Evolutionary conservation across 495 filamentous ascomycete species (phyloP), one percentile per base, ranked within the genome.

Genomic region (Lophiotrema nucula): DNA sequence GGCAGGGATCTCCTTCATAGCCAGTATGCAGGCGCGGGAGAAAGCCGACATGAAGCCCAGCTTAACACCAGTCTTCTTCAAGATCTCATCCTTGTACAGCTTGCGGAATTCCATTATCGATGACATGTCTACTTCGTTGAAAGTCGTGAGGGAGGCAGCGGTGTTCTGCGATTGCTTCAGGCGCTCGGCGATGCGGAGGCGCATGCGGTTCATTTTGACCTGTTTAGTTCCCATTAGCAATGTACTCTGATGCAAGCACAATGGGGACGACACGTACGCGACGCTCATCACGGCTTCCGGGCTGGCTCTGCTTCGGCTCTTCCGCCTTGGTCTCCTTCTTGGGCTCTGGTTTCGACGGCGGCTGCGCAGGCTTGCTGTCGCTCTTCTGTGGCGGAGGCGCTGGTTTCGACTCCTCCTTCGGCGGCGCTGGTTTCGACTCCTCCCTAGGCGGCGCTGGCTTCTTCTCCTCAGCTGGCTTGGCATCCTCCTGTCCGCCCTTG

Each of bases 161-260:
- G 93, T 97, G 77, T 99, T 97, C 76, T 99, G 93, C 15, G 92
- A 97, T 70, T 98, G 93, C 82, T 98, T 98, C 47, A 98, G 81
- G 60, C 93, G 92, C 78, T 98, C 93, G 19, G 93, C 89, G 60
- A 97, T 98, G 19, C 93, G 84, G 41, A 97, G 82, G 47, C 93
- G 90, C 95, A 98, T 98, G 49, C 95, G 88, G 78, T 97, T 97
- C 93, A 98, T 98, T 80, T 98, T 98, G 64, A 97, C 91, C 89
- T 92, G 62, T n/a, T n/a, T n/a, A n/a, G n/a, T n/a, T n/a, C n/a
- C n/a, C n/a, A n/a, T n/a, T n/a, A n/a, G 3, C 23, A 21, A 3
- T 21, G 10, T 44, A 24, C 24, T 60, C 25, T 52, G 54, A 27
- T 21, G 41, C 31, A 18, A 16, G 3, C 16, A 38, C n/a, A 24